A percentile compares a stretch with the other conserved stretches of the same genome.
phyloP scores from a whole-genome alignment of 139 green algal genomes.

The Yamagishiella unicocca region DNA sequence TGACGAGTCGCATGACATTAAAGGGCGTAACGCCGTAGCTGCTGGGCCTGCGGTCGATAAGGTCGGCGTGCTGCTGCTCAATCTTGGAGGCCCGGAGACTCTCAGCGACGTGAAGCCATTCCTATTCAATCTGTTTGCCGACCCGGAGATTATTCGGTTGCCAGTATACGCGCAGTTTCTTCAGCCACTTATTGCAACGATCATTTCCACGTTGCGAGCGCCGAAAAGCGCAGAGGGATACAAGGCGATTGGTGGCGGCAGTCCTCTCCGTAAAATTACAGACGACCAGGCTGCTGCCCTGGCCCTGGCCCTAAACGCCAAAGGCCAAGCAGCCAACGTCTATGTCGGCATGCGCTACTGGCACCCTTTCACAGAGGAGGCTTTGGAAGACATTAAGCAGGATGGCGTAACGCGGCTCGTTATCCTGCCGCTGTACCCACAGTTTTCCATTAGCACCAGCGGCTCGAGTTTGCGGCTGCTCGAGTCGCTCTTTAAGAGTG shows the following conservation, averaged over 20 bases:
- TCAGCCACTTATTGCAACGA: constrained; percentile 85
- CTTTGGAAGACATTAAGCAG: constrained; percentile 90
- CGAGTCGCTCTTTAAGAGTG: constrained; percentile 84
- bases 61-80: constrained; percentile 97
- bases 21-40: background rate
- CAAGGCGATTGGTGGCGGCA: constrained; percentile 95
- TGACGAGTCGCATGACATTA: constrained; percentile 5
- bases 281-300: constrained; percentile 92
- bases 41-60: constrained; percentile 55
- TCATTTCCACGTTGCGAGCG: constrained; percentile 89
- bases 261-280: constrained; percentile 94
- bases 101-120: constrained; percentile 98
- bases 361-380: constrained; percentile 98
- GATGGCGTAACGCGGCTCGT: constrained; percentile 90
- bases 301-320: constrained; percentile 59
- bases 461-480: constrained; percentile 94
- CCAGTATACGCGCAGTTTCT: constrained; percentile 75
- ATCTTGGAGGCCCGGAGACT: constrained; percentile 96
- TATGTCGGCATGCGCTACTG: constrained; percentile 99
- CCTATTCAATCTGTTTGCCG: constrained; percentile 99
- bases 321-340: constrained; percentile 64
- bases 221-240: constrained; percentile 95
- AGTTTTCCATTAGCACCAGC: constrained; percentile 96
- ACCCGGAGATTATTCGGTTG: constrained; percentile 96
- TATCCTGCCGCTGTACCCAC: constrained; percentile 96